A percentile compares a stretch with the other conserved stretches of the same genome.
Conservation (phyloP, 352 stramenopile genomes). For the Lagenidium sp. region DNA sequence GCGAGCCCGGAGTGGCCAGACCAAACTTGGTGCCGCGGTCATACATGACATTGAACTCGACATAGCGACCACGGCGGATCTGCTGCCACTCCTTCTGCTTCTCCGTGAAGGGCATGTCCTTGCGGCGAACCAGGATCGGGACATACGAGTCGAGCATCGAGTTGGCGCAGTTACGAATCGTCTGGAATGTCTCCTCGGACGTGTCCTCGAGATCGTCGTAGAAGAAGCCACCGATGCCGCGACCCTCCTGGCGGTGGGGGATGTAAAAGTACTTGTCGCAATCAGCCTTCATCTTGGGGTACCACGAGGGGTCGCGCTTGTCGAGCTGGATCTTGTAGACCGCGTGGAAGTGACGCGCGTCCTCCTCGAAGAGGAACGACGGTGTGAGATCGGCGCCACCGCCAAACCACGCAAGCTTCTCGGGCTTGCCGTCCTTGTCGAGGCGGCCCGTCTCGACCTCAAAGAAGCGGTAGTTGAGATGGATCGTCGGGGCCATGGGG, state of each 20-base stretch:
- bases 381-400: constrained; percentile 97
- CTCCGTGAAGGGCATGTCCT: constrained; percentile 93
- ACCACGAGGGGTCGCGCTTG: constrained; percentile 89
- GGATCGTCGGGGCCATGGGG: constrained; percentile 93
- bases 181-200: constrained; percentile 83
- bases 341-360: constrained; percentile 96
- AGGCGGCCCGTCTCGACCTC: constrained; percentile 85
- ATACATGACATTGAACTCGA: constrained; percentile 99
- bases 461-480: constrained; percentile 99
- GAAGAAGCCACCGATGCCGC: constrained; percentile 97
- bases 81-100: constrained; percentile 98
- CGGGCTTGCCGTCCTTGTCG: constrained; percentile 70
- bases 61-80: constrained; percentile 94
- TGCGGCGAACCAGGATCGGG: constrained; percentile 93
- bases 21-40: constrained; percentile 98
- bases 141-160: constrained; percentile 91
- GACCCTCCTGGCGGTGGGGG: constrained; percentile 91
- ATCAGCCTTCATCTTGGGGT: constrained; percentile 95
- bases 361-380: constrained; percentile 94
- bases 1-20: constrained; percentile 91
- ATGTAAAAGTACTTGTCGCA: constrained; percentile 99
- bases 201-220: constrained; percentile 97
- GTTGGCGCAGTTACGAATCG: constrained; percentile 67
- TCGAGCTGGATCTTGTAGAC: constrained; percentile 93
- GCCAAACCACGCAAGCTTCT: constrained; percentile 91